phyloP scores from a whole-genome alignment of 306 rosid genomes.

The Ceratonia siliqua region DNA sequence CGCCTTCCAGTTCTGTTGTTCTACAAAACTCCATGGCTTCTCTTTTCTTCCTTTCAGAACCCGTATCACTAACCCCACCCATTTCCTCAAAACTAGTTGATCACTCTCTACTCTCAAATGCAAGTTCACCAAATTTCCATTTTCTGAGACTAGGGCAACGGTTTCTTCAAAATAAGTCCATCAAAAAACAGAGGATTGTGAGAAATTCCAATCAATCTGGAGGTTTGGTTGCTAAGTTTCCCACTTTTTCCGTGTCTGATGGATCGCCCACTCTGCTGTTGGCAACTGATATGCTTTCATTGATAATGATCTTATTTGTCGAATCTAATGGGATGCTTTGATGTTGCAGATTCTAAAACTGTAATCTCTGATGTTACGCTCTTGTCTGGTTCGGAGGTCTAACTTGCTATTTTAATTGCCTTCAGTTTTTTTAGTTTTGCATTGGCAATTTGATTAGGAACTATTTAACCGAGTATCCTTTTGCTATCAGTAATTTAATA shows the following conservation, averaged over 20 bases:
- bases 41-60: slow-evolving; percentile 32
- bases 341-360: slow-evolving; percentile 47
- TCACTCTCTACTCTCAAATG: background rate
- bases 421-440: background rate
- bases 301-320: background rate
- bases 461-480: background rate
- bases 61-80: slow-evolving; percentile 26
- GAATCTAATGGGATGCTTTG: background rate
- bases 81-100: background rate
- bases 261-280: background rate
- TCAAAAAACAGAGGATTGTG: background rate
- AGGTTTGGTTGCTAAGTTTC: slow-evolving; percentile 43
- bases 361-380: slow-evolving; percentile 51
- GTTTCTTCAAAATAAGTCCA: slow-evolving; percentile 26
- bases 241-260: background rate
- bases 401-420: background rate
- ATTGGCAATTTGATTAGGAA: background rate
- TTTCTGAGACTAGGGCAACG: slow-evolving; percentile 8
- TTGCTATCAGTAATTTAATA: background rate
- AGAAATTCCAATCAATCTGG: slow-evolving; percentile 36
- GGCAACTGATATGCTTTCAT: background rate
- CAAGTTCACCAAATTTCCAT: slow-evolving; percentile 17
- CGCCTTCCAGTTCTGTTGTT: background rate
- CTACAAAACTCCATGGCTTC: slow-evolving; percentile 41
- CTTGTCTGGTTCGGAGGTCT: slow-evolving; percentile 62